phyloP scores from a whole-genome alignment of 2,329 filamentous ascomycete species.

The Ophiocordyceps unilateralis region DNA sequence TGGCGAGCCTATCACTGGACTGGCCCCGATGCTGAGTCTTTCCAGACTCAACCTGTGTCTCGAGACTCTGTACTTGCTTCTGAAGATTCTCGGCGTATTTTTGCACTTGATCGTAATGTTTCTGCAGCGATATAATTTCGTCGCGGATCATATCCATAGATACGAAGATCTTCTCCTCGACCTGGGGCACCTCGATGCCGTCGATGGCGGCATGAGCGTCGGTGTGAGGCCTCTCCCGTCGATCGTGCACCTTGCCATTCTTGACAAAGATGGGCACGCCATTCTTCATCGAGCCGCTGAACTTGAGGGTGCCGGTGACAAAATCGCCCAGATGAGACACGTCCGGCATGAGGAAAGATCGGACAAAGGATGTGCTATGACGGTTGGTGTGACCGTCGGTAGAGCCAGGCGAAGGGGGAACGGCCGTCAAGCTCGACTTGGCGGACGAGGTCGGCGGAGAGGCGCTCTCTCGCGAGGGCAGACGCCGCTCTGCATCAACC shows the following conservation, averaged over 20 bases:
- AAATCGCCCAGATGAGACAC: conserved; percentile 39
- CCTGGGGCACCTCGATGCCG: conserved; percentile 29
- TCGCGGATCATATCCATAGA: conserved; percentile 45
- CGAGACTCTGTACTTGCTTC: conserved; percentile 31
- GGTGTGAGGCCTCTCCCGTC: conserved; percentile 14
- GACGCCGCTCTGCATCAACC: conserved; percentile 6
- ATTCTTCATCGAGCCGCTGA: conserved; percentile 31
- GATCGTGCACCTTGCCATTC: conserved; percentile 32
- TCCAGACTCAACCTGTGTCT: conserved; percentile 28
- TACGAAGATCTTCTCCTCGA: conserved; percentile 40
- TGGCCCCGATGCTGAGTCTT: conserved; percentile 22
- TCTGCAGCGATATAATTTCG: conserved; percentile 36
- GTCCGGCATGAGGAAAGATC: conserved; percentile 37
- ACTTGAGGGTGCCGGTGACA: conserved; percentile 34
- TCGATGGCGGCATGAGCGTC: conserved; percentile 30
- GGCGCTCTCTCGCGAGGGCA: conserved; percentile 8
- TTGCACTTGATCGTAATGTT: conserved; percentile 37
- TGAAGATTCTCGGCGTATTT: conserved; percentile 36
- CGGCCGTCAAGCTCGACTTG: conserved; percentile 23
- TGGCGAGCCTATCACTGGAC: conserved; percentile 24
- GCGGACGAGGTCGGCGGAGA: conserved; percentile 21
- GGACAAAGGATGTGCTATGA: conserved; percentile 23
- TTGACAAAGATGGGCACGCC: conserved; percentile 39
- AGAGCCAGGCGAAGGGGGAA: conserved; percentile 19
- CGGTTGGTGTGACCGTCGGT: conserved; percentile 14